Percentiles rank a stretch among this genome's conserved stretches.
These are phyloP conservation scores for Rutstroemia sp. DNA, from an alignment of 2,329 filamentous ascomycete genomes.

Conservation along the genomic window DNA sequence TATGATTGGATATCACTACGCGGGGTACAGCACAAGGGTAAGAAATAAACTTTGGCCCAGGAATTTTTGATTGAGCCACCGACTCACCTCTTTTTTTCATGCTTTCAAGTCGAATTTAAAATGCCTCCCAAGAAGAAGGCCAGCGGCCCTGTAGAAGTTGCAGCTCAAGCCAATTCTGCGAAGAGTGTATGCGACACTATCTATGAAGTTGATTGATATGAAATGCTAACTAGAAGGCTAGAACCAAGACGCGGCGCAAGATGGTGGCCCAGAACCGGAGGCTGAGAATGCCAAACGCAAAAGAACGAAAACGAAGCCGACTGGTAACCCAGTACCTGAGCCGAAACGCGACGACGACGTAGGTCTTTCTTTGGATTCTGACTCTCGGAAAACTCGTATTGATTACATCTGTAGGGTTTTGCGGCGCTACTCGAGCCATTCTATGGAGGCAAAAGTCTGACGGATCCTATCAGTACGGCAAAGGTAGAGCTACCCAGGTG, in stretches of 20 bases:
- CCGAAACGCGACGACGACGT: slow-evolving; percentile 23
- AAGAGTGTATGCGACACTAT: background rate
- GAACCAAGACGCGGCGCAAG: slow-evolving; percentile 1
- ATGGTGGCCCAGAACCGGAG: slow-evolving; percentile 8
- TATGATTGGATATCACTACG: no score
- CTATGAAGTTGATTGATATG: background rate
- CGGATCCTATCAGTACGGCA: slow-evolving; percentile 62
- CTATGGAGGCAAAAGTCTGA: slow-evolving; percentile 60
- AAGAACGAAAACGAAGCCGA: slow-evolving; percentile 13
- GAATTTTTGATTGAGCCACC: background rate
- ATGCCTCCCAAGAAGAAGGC: slow-evolving; percentile 12
- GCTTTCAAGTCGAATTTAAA: background rate
- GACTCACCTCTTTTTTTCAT: background rate
- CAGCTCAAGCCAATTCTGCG: background rate
- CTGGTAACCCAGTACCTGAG: slow-evolving; percentile 14
- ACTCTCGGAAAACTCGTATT: background rate
- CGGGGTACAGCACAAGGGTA: background rate
- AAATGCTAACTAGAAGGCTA: background rate
- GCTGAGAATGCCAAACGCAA: slow-evolving; percentile 21
- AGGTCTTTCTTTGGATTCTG: background rate
- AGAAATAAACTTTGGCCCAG: slow-evolving; percentile 4
- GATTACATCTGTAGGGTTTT: slow-evolving; percentile 35
- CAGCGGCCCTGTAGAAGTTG: slow-evolving; percentile 2
- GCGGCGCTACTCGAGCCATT: slow-evolving; percentile 61
- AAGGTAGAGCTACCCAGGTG: slow-evolving; percentile 24